phyloP scores from a whole-genome alignment of 2,329 filamentous ascomycete genomes.

The Escovopsis weberi region DNA sequence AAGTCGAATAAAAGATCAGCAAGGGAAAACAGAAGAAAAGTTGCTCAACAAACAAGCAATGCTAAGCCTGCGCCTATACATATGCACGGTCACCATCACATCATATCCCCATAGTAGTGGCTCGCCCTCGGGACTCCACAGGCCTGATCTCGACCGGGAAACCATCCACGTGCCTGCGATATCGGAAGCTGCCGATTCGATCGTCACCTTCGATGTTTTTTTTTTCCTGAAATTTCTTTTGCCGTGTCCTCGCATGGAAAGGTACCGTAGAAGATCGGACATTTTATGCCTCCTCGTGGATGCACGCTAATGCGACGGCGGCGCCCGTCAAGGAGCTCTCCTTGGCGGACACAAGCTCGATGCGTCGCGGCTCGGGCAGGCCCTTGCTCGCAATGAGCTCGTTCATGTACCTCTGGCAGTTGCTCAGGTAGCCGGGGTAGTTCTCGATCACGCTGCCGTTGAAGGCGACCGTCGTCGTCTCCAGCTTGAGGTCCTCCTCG shows the following conservation, averaged over 20 bases:
- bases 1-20: slow-evolving; percentile 1
- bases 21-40: not conserved
- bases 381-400: slow-evolving; percentile 30
- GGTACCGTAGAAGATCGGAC: not conserved
- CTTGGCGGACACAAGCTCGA: slow-evolving; percentile 52
- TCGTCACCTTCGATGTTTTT: no score
- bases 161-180: no score
- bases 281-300: slow-evolving; percentile 11
- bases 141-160: not conserved
- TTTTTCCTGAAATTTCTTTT: no score
- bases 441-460: slow-evolving; percentile 70
- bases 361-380: slow-evolving; percentile 24
- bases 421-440: slow-evolving; percentile 52
- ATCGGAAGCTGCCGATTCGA: no score
- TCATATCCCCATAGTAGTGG: no score
- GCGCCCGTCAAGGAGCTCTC: slow-evolving; percentile 66
- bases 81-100: slow-evolving; percentile 6
- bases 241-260: no score
- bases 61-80: slow-evolving; percentile 8
- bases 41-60: not conserved
- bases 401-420: slow-evolving; percentile 50
- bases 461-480: slow-evolving; percentile 51
- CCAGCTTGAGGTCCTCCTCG: slow-evolving; percentile 34
- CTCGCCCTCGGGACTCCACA: no score
- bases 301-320: slow-evolving; percentile 49